phyloP scores from a whole-genome alignment of 2,329 filamentous ascomycete genomes.

The Nakataea oryzae region DNA sequence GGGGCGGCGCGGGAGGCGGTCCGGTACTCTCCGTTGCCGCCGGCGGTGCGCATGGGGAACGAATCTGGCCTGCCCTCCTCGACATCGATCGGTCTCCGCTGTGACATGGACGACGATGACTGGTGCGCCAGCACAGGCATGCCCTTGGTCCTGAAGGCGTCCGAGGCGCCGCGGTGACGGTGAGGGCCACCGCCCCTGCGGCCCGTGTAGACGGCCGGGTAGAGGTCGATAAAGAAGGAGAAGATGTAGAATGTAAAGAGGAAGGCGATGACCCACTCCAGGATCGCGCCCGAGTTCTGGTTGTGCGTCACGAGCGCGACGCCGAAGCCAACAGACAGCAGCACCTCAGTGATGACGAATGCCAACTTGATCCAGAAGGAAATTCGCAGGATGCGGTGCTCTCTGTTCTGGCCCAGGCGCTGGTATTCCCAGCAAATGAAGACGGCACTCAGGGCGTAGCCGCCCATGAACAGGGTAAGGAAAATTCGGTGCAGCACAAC shows the following conservation, averaged over 20 bases:
- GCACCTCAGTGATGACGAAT: constrained; percentile 75
- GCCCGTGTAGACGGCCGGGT: constrained; percentile 58
- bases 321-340: constrained; percentile 64
- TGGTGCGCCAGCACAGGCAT: not conserved
- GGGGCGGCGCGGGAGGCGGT: too few species aligned
- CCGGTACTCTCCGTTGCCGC: not conserved
- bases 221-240: constrained; percentile 78
- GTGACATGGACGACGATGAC: not conserved
- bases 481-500: constrained; percentile 62
- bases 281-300: constrained; percentile 60
- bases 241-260: constrained; percentile 83
- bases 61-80: not conserved
- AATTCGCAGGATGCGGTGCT: constrained; percentile 60
- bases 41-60: not conserved
- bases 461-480: constrained; percentile 71
- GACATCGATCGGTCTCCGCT: not conserved
- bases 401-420: constrained; percentile 67
- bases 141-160: constrained; percentile 4
- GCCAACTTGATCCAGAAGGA: constrained; percentile 82
- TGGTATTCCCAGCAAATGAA: constrained; percentile 89
- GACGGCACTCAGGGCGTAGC: constrained; percentile 76
- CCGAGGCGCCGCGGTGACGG: not conserved
- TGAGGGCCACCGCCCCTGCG: not conserved
- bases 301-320: constrained; percentile 35
- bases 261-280: constrained; percentile 73